Percentiles rank a stretch among this genome's conserved stretches.
Conservation (phyloP, 139 green algal genomes). For the Chlamydomonas eustigma region DNA sequence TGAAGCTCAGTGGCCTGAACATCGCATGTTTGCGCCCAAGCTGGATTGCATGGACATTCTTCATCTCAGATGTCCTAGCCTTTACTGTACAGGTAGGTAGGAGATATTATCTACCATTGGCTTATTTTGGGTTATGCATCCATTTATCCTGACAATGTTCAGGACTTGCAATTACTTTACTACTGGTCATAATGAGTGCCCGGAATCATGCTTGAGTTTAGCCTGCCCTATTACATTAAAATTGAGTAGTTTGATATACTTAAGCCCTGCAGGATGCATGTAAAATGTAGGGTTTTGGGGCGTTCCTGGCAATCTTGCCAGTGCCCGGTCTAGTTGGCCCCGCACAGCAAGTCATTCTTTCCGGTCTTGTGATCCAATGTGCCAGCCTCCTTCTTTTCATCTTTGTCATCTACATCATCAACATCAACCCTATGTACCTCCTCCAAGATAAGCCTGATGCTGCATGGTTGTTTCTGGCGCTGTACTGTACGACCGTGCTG, state of each 20-base stretch:
- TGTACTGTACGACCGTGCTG: background rate
- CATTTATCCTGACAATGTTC: background rate
- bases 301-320: background rate
- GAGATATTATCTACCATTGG: background rate
- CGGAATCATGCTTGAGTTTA: background rate
- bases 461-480: background rate
- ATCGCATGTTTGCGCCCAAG: background rate
- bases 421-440: background rate
- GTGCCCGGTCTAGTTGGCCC: background rate
- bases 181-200: background rate
- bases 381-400: background rate
- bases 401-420: background rate
- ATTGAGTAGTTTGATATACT: too few species aligned
- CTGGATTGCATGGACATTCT: background rate
- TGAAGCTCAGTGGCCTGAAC: background rate
- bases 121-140: background rate
- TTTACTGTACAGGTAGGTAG: background rate
- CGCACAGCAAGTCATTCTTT: background rate
- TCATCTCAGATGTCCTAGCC: background rate
- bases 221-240: too few species aligned
- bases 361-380: background rate
- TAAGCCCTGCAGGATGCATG: too few species aligned
- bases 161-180: background rate
- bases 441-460: background rate
- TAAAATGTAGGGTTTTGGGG: background rate